These are phyloP conservation scores for Dichomitus squalens DNA, from an alignment of 1,284 basidiomycete genomes.

Conservation along the genomic window DNA sequence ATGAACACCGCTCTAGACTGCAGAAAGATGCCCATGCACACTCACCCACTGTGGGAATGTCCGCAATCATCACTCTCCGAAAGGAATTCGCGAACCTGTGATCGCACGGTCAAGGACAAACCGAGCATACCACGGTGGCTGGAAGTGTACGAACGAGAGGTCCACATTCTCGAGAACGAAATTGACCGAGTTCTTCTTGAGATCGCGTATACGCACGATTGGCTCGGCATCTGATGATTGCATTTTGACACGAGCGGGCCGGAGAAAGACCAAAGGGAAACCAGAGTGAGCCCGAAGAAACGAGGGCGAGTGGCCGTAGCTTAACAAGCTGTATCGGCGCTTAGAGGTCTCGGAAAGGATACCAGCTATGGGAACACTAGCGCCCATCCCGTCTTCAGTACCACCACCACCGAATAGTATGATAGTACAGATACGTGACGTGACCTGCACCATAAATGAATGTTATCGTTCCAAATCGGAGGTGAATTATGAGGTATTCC, in stretches of 20 bases:
- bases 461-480: no score
- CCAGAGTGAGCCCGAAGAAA: not conserved
- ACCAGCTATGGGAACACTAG: not conserved
- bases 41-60: slow-evolving; percentile 91
- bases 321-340: not conserved
- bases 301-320: not conserved
- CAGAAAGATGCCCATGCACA: slow-evolving; percentile 13
- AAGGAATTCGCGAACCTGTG: slow-evolving; percentile 86
- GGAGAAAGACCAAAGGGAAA: not conserved
- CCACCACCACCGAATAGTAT: no score
- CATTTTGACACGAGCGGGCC: not conserved
- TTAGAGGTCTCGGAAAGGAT: not conserved
- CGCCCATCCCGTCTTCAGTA: not conserved
- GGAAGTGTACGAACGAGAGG: slow-evolving; percentile 63
- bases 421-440: no score
- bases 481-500: no score
- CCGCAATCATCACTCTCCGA: slow-evolving; percentile 91
- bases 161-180: slow-evolving; percentile 94
- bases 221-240: slow-evolving; percentile 44
- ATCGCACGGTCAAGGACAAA: slow-evolving; percentile 21
- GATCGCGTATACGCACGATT: slow-evolving; percentile 74
- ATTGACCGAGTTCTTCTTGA: slow-evolving; percentile 80
- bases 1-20: not conserved
- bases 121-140: not conserved
- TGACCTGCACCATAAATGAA: no score